Base-by-base conservation (phyloP, 495 filamentous ascomycete species). In the Aspergillus kassunensis region DNA sequence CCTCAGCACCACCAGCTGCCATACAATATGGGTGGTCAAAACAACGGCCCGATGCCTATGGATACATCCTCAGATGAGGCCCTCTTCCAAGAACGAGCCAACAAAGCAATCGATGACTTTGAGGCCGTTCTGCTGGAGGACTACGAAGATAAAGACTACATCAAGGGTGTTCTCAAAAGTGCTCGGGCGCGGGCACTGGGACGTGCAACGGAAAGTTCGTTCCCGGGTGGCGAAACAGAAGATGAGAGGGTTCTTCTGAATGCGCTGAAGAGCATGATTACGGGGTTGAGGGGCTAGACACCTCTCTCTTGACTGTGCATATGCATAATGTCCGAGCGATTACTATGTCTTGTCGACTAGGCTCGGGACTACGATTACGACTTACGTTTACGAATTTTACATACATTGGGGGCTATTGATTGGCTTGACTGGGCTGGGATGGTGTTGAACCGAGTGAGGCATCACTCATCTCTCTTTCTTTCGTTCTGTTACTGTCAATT, bases 61-160 rank as follows among this genome's bases (percentile, higher is more conserved):
- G 57, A 76, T 69, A 59, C 71, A 61, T 48, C 75, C 61, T 49
- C 75, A 70, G 67, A 80, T 21, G 48, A 53, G 34, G 62, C 66
- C 6, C 73, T 69, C 43, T 77, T 76, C 67, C 68, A 62, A 56
- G 74, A 79, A 15, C 63, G 73, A 36, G 73, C 73, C 10, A 71
- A 73, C 59, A 74, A 76, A 58, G 71, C 73, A n/a, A 73, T 76
- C 44, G 73, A 76, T 51, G 71, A 74, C 54, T 76, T 76, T 37
- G 73, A 76, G 44, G 65, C 68, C 30, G 70, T 76, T 18, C 63
- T 76, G 12, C 70, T 75, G 67, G 71, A 76, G 40, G 73, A 76
- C 45, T 76, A 75, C 48, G 71, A 75, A 40, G 73, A 76, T 49
- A 76, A 75, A 60, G 72, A 76, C 58, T 76, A 76, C 56, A 76